Base-by-base conservation (phyloP, 805 yeast genomes). In the Sugiyamaella qingdaonensis region DNA sequence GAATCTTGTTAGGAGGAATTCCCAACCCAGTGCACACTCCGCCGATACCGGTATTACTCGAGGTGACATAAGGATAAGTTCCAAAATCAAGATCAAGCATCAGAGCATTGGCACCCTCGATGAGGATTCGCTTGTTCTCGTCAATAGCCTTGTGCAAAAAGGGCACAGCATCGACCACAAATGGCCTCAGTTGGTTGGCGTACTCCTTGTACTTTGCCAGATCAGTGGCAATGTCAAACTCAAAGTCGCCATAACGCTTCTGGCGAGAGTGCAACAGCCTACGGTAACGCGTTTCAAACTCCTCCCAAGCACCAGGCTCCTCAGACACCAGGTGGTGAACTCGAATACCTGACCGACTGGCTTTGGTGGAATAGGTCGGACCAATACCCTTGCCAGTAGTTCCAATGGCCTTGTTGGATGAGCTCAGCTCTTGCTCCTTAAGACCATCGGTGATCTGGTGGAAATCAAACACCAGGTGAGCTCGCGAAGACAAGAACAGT, bases 351-450 rank as follows among this genome's bases (percentile, higher is more conserved):
- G 97, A 89, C 74, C 99, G 85, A 13, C 96, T 86, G 49, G 95
- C 95, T 76, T 94, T 94, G 58, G 99, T 90, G 24, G 97, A 85
- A 71, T 94, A 94, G 43, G 99, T 86, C 64, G 99, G 99, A 54
- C 99, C 99, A 66, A 94, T 94, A 73, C 99, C 99, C 70, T 94
- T 94, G 68, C 98, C 97, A 34, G 99, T 94, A 58, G 99, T 94
- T 63, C 99, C 99, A 64, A 94, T 92, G 24, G 88, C 79, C 69
- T 89, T 88, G 70, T 88, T 88, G 70, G 83, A 82, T 54, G 76
- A 74, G 27, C 88, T 80, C 51, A 94, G 79, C 73, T 94, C 99
- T 51, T 87, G 85, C 74, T 94, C 99, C 73, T 95, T 88, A 65
- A 94, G 79, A 65, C 90, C 94, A 70, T 94, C 99, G 48, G 95